Base-by-base conservation (phyloP, 176 grass and related monocot species). In the Phoenix dactylifera region DNA sequence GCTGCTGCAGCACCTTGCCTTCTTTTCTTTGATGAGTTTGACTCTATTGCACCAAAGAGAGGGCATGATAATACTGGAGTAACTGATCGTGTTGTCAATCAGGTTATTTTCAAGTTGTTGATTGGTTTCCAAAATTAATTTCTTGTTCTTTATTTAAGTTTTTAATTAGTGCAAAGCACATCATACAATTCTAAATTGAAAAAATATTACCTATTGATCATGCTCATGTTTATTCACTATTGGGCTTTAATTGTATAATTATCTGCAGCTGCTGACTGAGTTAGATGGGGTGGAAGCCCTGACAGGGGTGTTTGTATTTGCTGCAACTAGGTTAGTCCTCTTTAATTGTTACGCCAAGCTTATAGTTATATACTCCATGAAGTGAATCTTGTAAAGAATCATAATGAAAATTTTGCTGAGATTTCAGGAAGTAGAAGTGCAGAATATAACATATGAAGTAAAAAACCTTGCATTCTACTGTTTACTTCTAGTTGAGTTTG, bases 71-170 rank as follows among this genome's bases (percentile, higher is more conserved):
- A 89, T 79, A 81, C 87, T 49, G 84, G 81, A 73, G 92, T 97
- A 71, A 85, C 92, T 64, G 87, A 91, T 79, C 92, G 87, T 71
- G 92, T 97, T 77, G 92, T 97, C 58, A 97, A 97, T 88, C 92
- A 97, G 87, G 87, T 86, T 60, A 44, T 14, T 44, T 7, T 39
- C 35, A 39, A 77, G 25, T 67, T 67, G 57, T 67, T 55, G 7
- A 67, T 54, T 3, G 6, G 17, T 26, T 54, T 17, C 25, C 16
- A 0, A 22, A 55, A 50, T 10, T 18, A 26, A 51, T 66, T 51
- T 7, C 51, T 71, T 29, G 69, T 5, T 22, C 17, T 58, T 53
- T 23, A 17, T 50, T 24, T 58, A 53, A 63, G 29, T 4, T 24
- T 1, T 2, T 49, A 69, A 18, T 49, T 74, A n/a, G n/a, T 60